Conservation (phyloP, 1,284 basidiomycete genomes). For the Ceratobasidium theobromae region DNA sequence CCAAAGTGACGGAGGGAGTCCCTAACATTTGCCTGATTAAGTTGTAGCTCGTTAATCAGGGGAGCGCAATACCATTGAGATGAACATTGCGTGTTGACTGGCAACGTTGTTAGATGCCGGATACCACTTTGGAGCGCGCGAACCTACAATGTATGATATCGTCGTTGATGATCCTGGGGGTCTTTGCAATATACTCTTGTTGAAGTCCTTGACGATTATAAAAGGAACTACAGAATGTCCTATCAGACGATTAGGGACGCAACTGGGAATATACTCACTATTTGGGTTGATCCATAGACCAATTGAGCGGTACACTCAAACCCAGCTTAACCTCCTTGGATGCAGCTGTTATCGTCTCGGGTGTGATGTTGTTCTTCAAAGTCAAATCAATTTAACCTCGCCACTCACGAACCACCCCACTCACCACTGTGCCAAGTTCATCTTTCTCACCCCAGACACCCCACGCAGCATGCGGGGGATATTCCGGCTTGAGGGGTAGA, state of each 20-base stretch:
- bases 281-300: slow-evolving; percentile 28
- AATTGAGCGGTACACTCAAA: slow-evolving; percentile 30
- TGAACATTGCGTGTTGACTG: slow-evolving; percentile 45
- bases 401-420: not conserved
- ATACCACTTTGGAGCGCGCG: not conserved
- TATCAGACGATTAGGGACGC: no score
- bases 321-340: slow-evolving; percentile 16
- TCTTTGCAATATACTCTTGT: slow-evolving; percentile 9
- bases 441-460: slow-evolving; percentile 41
- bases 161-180: slow-evolving; percentile 18
- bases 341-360: slow-evolving; percentile 20
- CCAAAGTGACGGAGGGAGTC: slow-evolving; percentile 36
- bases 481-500: slow-evolving; percentile 26
- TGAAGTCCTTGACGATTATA: slow-evolving; percentile 18
- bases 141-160: slow-evolving; percentile 19
- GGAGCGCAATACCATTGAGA: slow-evolving; percentile 46
- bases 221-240: slow-evolving; percentile 1
- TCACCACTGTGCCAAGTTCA: slow-evolving; percentile 40
- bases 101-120: slow-evolving; percentile 39
- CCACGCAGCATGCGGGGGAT: slow-evolving; percentile 38
- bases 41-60: slow-evolving; percentile 39
- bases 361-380: slow-evolving; percentile 40
- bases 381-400: not conserved
- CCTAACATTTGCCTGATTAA: slow-evolving; percentile 23
- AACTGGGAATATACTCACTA: slow-evolving; percentile 24